Percentiles rank a stretch among this genome's conserved stretches.
Evolutionary conservation across 495 filamentous ascomycete species (phyloP).

Genomic region (Trichoderma parareesei): DNA sequence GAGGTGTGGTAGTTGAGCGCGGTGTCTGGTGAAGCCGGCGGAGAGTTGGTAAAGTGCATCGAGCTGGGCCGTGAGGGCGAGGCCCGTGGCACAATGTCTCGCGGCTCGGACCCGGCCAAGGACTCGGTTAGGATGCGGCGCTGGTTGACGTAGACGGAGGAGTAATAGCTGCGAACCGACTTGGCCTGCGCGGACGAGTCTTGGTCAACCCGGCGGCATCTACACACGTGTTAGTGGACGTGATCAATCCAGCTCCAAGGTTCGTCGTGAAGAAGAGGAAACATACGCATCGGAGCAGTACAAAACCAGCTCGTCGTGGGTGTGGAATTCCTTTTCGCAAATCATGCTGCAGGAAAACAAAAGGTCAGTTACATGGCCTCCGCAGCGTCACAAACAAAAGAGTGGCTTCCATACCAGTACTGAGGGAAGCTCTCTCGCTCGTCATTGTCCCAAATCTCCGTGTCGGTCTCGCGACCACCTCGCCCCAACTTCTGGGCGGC

Average conservation of each 20-base stretch:
- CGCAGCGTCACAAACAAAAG: neutral
- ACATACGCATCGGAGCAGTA: conserved; percentile 46
- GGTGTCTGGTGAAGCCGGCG: conserved; percentile 31
- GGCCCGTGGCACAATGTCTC: conserved; percentile 44
- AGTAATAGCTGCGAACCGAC: conserved; percentile 19
- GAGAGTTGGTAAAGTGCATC: conserved; percentile 27
- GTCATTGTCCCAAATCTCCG: conserved; percentile 39
- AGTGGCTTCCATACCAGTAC: conserved; percentile 34
- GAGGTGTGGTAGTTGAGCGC: conserved; percentile 26
- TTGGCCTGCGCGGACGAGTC: conserved; percentile 21
- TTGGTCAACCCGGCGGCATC: conserved; percentile 39
- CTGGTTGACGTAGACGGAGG: conserved; percentile 20
- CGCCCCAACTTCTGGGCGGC: conserved; percentile 12
- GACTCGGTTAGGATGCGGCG: conserved; percentile 22
- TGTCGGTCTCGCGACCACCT: conserved; percentile 32
- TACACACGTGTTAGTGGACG: conserved; percentile 18
- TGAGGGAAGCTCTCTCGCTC: conserved; percentile 44
- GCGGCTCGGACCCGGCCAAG: conserved; percentile 29
- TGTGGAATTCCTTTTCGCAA: conserved; percentile 43
- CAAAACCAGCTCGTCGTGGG: conserved; percentile 33
- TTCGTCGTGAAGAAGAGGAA: neutral
- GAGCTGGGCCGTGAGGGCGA: conserved; percentile 40
- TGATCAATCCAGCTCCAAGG: conserved; percentile 9
- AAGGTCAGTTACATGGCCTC: conserved; percentile 16
- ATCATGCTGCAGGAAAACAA: conserved; percentile 33